These are phyloP conservation scores for Musa balbisiana DNA, from an alignment of 202 grass and related monocot species.

Conservation along the genomic window DNA sequence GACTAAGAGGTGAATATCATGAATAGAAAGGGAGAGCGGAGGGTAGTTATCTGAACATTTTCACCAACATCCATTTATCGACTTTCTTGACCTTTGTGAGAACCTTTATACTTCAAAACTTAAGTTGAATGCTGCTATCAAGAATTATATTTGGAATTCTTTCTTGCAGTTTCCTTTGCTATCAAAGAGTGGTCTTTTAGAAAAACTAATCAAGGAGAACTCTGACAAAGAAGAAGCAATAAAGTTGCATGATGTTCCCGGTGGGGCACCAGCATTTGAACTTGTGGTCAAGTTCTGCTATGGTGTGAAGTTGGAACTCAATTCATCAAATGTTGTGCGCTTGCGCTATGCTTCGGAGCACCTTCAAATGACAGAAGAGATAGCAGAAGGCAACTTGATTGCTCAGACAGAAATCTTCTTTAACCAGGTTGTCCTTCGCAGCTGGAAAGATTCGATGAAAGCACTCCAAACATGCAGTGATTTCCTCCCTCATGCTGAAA, in stretches of 20 bases:
- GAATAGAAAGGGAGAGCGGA: too few relatives aligned
- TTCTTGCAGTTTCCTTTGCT: slow-evolving; percentile 3
- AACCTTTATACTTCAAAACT: not conserved
- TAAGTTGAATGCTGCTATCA: not conserved
- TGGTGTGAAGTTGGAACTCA: slow-evolving; percentile 4
- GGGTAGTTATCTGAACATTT: too few relatives aligned
- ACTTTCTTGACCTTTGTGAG: not conserved
- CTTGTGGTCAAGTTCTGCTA: slow-evolving; percentile 7
- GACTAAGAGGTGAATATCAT: too few relatives aligned
- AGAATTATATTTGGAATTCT: not conserved
- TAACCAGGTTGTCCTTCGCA: not conserved
- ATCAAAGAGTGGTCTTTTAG: slow-evolving; percentile 1
- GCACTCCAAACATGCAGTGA: slow-evolving; percentile 10
- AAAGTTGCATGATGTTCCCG: not conserved
- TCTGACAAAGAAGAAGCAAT: not conserved
- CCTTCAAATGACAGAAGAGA: slow-evolving; percentile 13
- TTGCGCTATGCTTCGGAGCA: not conserved
- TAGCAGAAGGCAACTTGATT: slow-evolving; percentile 2
- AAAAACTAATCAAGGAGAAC: not conserved
- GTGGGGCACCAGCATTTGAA: slow-evolving; percentile 1
- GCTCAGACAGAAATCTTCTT: slow-evolving; percentile 8
- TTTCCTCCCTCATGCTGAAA: slow-evolving; percentile 2
- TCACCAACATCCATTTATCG: not conserved
- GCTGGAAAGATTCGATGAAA: slow-evolving; percentile 1
- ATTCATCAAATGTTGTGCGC: not conserved